These are phyloP conservation scores for Diaporthe sp. DNA, from an alignment of 2,329 filamentous ascomycete species.

Conservation along the genomic window DNA sequence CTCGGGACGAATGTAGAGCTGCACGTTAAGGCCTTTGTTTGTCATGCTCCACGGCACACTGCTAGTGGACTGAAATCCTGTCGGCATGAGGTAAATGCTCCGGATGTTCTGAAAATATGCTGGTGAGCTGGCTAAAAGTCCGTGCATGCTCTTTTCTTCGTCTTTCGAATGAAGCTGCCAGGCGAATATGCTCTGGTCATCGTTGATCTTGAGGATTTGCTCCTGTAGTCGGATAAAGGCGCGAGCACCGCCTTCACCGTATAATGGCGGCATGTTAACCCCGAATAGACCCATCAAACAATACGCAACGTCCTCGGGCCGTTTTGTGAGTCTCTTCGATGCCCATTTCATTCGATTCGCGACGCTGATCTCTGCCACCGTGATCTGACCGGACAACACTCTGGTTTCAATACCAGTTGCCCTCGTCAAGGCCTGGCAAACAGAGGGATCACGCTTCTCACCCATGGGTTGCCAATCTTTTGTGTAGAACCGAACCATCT, in stretches of 20 bases:
- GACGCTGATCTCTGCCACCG: slow-evolving; percentile 20
- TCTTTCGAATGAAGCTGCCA: not conserved
- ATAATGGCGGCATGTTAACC: slow-evolving; percentile 10
- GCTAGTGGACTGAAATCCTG: not conserved
- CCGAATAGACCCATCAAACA: slow-evolving; percentile 25
- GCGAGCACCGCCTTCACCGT: slow-evolving; percentile 11
- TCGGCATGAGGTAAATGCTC: not conserved
- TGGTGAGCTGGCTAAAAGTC: not conserved
- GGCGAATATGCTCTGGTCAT: not conserved
- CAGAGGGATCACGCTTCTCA: not conserved
- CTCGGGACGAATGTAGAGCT: not conserved
- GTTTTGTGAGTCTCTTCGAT: not conserved
- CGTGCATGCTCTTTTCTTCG: not conserved
- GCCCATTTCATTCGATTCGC: slow-evolving; percentile 5
- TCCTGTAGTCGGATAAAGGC: slow-evolving; percentile 16
- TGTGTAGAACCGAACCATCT: slow-evolving; percentile 40
- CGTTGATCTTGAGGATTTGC: not conserved
- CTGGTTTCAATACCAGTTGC: not conserved
- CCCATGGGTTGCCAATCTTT: slow-evolving; percentile 36
- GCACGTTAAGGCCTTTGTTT: not conserved
- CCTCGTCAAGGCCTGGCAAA: not conserved
- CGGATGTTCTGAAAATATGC: not conserved
- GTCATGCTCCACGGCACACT: not conserved
- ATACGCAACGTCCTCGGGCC: slow-evolving; percentile 14
- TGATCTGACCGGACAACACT: slow-evolving; percentile 38